These are phyloP conservation scores for Cryptococcus neoformans DNA, from an alignment of 1,284 basidiomycete species.

Conservation along the genomic window DNA sequence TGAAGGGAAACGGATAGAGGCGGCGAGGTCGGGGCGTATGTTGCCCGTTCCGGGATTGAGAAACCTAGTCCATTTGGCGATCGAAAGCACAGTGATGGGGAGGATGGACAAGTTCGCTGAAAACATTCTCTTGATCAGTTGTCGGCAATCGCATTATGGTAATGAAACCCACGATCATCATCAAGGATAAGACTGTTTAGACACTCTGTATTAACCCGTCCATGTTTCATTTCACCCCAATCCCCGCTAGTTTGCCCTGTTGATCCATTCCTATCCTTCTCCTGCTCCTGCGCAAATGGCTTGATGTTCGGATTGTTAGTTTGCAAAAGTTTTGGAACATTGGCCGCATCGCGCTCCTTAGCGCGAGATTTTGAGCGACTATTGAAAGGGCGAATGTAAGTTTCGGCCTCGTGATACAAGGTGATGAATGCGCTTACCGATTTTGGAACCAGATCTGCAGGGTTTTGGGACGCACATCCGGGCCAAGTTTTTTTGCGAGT, in stretches of 20 bases:
- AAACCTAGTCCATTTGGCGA: conserved; percentile 32
- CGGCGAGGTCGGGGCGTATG: conserved; percentile 25
- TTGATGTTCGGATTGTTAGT: too few relatives aligned
- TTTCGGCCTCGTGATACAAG: background rate
- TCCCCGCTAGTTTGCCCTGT: too few relatives aligned
- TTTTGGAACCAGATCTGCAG: conserved; percentile 45
- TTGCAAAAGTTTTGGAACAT: conserved; percentile 3
- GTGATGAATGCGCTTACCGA: conserved; percentile 16
- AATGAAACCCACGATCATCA: conserved; percentile 12
- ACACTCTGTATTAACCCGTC: conserved; percentile 3
- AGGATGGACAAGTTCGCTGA: conserved; percentile 20
- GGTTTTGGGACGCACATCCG: conserved; percentile 27
- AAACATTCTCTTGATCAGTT: background rate
- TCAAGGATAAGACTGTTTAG: conserved; percentile 4
- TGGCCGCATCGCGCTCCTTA: conserved; percentile 25
- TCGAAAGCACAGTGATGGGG: conserved; percentile 26
- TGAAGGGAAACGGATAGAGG: conserved; percentile 9
- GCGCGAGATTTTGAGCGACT: conserved; percentile 35
- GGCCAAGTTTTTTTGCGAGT: conserved; percentile 25
- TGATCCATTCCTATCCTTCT: too few relatives aligned
- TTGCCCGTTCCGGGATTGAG: conserved; percentile 22
- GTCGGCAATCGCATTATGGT: background rate
- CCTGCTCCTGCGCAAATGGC: too few relatives aligned
- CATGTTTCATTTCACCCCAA: background rate
- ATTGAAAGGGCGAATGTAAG: background rate